Conservation (phyloP, 1,284 basidiomycete species). For the Ustilago nuda region DNA sequence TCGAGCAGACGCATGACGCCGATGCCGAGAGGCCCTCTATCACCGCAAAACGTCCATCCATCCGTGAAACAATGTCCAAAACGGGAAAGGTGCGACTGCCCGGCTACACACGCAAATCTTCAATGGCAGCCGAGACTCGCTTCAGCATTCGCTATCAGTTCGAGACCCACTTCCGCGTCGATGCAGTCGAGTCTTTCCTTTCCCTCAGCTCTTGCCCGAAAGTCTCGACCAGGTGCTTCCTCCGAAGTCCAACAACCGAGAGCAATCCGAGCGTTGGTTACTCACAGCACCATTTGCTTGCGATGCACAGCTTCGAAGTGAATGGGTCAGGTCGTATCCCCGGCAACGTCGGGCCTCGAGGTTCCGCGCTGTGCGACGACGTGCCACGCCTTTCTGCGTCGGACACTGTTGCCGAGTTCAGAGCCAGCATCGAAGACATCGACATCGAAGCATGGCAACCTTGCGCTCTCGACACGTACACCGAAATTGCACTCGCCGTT, state of each 20-base stretch:
- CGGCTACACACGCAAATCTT: conserved; percentile 38
- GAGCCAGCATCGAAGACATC: conserved; percentile 53
- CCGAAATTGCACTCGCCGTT: conserved; percentile 26
- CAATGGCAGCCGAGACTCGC: conserved; percentile 39
- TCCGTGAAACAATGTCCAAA: conserved; percentile 36
- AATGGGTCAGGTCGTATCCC: conserved; percentile 35
- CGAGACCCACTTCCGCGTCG: conserved; percentile 40
- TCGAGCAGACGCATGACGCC: conserved; percentile 15
- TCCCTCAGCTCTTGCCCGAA: conserved; percentile 19
- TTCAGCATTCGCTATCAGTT: conserved; percentile 51
- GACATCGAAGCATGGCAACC: conserved; percentile 61
- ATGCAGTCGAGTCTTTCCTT: conserved; percentile 53
- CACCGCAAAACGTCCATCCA: conserved; percentile 21
- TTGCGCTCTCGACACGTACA: conserved; percentile 40
- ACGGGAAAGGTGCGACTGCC: conserved; percentile 38
- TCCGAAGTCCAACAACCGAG: conserved; percentile 4
- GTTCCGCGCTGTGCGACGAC: conserved; percentile 23
- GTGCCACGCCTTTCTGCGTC: conserved; percentile 24
- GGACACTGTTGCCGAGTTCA: conserved; percentile 42
- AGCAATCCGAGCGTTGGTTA: conserved; percentile 15
- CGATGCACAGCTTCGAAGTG: conserved; percentile 51
- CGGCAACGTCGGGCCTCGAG: conserved; percentile 30
- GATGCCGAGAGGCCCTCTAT: conserved; percentile 2
- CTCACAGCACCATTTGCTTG: conserved; percentile 53
- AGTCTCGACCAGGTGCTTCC: conserved; percentile 13